Conservation (phyloP, 306 rosid species). For the Trifolium pratense region DNA sequence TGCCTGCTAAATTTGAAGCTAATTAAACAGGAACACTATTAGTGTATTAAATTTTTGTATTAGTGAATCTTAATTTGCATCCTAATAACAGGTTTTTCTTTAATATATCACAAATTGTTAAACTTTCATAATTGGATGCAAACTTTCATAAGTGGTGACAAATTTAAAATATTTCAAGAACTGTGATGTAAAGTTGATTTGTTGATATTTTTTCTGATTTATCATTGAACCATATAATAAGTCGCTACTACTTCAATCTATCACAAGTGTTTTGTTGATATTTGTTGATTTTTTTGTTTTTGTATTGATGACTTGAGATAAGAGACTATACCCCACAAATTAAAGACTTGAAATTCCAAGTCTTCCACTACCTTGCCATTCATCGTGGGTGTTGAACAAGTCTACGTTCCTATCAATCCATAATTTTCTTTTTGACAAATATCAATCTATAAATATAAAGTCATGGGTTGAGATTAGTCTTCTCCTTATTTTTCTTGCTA, state of each 20-base stretch:
- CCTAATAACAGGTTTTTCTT: background rate
- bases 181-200: no score
- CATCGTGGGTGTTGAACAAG: background rate
- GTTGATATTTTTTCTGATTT: background rate
- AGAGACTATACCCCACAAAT: background rate
- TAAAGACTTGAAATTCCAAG: background rate
- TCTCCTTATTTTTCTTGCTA: background rate
- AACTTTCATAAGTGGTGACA: no score
- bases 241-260: background rate
- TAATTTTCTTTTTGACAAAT: background rate
- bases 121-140: background rate
- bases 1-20: background rate
- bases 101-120: background rate
- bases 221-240: background rate
- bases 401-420: background rate
- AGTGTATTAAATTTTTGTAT: background rate
- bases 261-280: background rate
- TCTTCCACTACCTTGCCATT: background rate
- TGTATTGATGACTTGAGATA: background rate
- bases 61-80: background rate
- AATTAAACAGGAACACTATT: background rate
- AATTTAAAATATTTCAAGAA: no score
- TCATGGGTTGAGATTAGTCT: background rate
- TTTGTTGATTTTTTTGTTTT: no score
- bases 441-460: background rate